Evolutionary conservation across 352 stramenopile genomes (phyloP).

Genomic region (Phytopythium kandeliae): DNA sequence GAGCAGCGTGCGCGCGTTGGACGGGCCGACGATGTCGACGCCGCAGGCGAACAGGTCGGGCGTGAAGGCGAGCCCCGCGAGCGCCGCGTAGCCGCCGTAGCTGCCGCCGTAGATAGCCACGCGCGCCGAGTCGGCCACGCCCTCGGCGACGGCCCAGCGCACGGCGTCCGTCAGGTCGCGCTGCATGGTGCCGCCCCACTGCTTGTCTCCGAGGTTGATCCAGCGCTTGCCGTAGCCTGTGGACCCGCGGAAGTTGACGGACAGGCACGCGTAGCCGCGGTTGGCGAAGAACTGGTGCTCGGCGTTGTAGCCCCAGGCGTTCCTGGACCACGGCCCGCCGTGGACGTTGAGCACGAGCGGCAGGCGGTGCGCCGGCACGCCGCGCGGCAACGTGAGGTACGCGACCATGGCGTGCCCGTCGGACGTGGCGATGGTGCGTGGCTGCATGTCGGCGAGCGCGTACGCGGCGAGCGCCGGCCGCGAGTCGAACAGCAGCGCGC

Average conservation of each 20-base stretch:
- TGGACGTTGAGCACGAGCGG: conserved; percentile 36
- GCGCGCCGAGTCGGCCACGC: conserved; percentile 37
- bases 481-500: conserved; percentile 34
- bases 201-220: conserved; percentile 33
- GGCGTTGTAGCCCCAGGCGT: conserved; percentile 25
- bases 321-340: conserved; percentile 30
- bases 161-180: conserved; percentile 49
- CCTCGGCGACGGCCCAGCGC: conserved; percentile 49
- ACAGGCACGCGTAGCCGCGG: conserved; percentile 34
- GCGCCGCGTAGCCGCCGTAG: conserved; percentile 69
- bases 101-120: conserved; percentile 57
- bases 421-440: conserved; percentile 36
- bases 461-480: conserved; percentile 27
- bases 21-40: conserved; percentile 66
- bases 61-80: conserved; percentile 70
- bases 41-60: conserved; percentile 75
- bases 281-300: conserved; percentile 39
- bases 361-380: conserved; percentile 18
- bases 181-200: conserved; percentile 39
- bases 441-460: conserved; percentile 26
- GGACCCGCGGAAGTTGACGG: conserved; percentile 64
- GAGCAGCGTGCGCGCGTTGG: conserved; percentile 38
- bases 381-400: conserved; percentile 34
- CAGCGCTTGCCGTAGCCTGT: conserved; percentile 74
- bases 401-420: conserved; percentile 37